Evolutionary conservation across 306 rosid species (phyloP), one percentile per base, ranked within the genome.

Genomic region (Cicer pinnatifidum): DNA sequence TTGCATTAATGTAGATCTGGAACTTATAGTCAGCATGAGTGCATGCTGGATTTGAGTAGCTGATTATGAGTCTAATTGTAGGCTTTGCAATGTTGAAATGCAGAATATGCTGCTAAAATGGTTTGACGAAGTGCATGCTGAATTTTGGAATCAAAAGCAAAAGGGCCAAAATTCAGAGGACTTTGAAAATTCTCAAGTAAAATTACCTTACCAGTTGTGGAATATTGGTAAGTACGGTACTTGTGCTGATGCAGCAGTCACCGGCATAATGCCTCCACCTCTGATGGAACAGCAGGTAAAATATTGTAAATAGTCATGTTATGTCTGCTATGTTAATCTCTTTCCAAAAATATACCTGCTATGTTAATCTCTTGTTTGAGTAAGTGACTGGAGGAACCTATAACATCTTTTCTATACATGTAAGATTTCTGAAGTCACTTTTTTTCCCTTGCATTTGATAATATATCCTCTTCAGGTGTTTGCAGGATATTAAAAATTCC

Each of bases 261-360:
- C 90, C 43, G 96, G 99, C 58, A 87, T 86, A 76, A 95, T 95
- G 99, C 99, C 96, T 64, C 99, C 99, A n/a, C 99, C 99, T 1
- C 81, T 95, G 61, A 86, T 91, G 96, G 99, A 95, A 84, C 79
- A 86, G 57, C 97, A 95, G 97, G 97, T 95, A 88, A 78, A 54
- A 48, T 20, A 23, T 15, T 19, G 65, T 11, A 16, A 64, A 50
- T 48, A 17, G 57, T 79, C 23, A 1, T 72, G 35, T 67, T 19
- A 52, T 72, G 60, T 59, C 68, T 71, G 13, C 51, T 15, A 23
- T 28, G 35, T 28, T 28, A 28, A 28, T 28, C 35, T 28, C 35
- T 28, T 28, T 28, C 35, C 35, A 28, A 28, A 28, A 28, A 28
- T 28, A 28, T 28, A 28, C 35, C 35, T 28, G 35, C 35, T 28